Percentiles rank a stretch among this genome's conserved stretches.
Evolutionary conservation across 768 basidiomycete genomes (phyloP).

Genomic region (Candolleomyces efflorescens): DNA sequence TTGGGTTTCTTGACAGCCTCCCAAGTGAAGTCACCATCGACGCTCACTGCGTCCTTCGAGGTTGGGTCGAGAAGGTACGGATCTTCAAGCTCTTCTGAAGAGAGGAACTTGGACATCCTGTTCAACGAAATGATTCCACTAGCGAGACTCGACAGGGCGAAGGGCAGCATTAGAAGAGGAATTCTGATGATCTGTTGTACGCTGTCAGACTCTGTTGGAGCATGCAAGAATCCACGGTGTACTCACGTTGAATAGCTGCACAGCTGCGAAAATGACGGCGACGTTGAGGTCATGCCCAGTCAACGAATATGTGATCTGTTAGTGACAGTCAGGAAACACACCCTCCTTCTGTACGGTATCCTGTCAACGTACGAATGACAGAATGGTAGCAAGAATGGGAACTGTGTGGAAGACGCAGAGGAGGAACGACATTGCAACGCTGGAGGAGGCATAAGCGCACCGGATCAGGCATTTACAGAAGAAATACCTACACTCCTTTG

Average conservation of each 20-base stretch:
- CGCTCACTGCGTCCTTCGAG: constrained; percentile 34
- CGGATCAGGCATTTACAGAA: neutral
- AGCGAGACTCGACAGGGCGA: constrained; percentile 43
- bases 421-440: constrained; percentile 31
- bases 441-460: constrained; percentile 15
- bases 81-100: constrained; percentile 51
- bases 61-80: constrained; percentile 40
- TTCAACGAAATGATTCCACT: constrained; percentile 48
- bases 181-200: constrained; percentile 46
- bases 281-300: constrained; percentile 51
- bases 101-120: constrained; percentile 44
- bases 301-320: constrained; percentile 59
- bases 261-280: constrained; percentile 50
- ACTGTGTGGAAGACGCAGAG: constrained; percentile 45
- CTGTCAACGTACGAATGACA: constrained; percentile 42
- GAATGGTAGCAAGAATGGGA: constrained; percentile 46
- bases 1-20: constrained; percentile 26
- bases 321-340: neutral
- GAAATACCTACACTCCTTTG: constrained; percentile 30
- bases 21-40: constrained; percentile 52
- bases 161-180: constrained; percentile 54
- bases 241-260: constrained; percentile 59
- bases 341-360: neutral
- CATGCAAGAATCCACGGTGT: neutral
- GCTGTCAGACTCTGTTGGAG: neutral